These are phyloP conservation scores for Cylindrotheca fusiformis DNA, from an alignment of 108 stramenopile genomes.

Conservation along the genomic window DNA sequence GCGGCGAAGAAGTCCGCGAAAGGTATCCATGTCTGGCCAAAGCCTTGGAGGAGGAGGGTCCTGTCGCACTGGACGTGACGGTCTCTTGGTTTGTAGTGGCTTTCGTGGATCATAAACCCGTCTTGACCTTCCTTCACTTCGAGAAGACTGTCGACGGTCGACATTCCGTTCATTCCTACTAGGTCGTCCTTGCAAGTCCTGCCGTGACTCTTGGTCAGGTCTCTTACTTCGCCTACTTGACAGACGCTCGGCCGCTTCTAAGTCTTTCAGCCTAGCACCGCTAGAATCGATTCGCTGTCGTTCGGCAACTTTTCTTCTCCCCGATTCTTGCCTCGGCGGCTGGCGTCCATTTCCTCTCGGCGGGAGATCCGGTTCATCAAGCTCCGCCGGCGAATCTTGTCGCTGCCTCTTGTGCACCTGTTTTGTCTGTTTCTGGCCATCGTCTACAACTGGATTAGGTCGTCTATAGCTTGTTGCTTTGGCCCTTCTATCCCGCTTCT, in stretches of 20 bases:
- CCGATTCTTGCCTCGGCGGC: too few species aligned
- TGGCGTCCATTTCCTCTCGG: background rate
- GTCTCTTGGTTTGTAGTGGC: background rate
- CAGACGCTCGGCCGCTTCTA: background rate
- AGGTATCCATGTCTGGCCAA: conserved; percentile 81
- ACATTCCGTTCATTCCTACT: background rate
- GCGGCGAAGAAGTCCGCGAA: conserved; percentile 57
- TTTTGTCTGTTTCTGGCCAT: background rate
- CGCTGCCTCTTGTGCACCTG: background rate
- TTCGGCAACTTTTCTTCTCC: too few species aligned
- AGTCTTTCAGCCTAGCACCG: background rate
- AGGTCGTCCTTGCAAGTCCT: too few species aligned
- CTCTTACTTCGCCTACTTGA: background rate
- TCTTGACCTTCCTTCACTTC: conserved; percentile 1
- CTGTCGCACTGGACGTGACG: background rate
- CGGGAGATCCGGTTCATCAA: background rate
- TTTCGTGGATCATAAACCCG: conserved; percentile 15
- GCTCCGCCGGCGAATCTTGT: background rate
- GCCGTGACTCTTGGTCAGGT: too few species aligned
- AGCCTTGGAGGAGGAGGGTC: conserved; percentile 34
- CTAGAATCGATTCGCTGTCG: background rate
- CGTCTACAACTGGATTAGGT: background rate
- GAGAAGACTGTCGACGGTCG: background rate
- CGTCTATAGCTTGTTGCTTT: background rate
- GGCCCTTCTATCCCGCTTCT: background rate